Conservation (phyloP, 2,329 filamentous ascomycete genomes). For the Cordyceps cateniannulata region DNA sequence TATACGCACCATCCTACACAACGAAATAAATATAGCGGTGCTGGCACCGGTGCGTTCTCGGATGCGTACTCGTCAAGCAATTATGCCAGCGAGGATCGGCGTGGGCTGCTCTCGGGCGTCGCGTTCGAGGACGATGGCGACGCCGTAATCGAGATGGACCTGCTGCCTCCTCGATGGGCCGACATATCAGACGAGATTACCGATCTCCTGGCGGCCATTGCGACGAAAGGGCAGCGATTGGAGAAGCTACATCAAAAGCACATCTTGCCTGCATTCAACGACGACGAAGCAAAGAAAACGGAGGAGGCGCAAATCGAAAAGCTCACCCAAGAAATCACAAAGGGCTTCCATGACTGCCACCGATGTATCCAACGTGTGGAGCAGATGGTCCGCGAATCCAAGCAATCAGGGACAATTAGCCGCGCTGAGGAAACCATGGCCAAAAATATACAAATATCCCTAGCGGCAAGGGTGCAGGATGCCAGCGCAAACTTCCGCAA, state of each 20-base stretch:
- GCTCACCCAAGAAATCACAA: conserved; percentile 85
- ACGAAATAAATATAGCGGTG: conserved; percentile 62
- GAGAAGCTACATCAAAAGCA: conserved; percentile 97
- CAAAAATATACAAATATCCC: conserved; percentile 86
- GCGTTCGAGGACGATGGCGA: conserved; percentile 83
- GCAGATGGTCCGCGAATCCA: conserved; percentile 75
- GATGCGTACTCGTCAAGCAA: conserved; percentile 49
- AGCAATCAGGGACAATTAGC: conserved; percentile 64
- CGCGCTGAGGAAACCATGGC: conserved; percentile 92
- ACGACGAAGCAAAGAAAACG: conserved; percentile 78
- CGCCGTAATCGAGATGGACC: conserved; percentile 96
- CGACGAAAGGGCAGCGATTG: conserved; percentile 73
- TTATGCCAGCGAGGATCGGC: conserved; percentile 46
- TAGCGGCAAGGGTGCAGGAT: conserved; percentile 84
- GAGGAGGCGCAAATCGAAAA: conserved; percentile 89
- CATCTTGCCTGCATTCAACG: conserved; percentile 91
- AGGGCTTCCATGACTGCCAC: conserved; percentile 84
- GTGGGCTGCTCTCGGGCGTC: conserved; percentile 76
- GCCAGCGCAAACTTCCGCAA: conserved; percentile 89
- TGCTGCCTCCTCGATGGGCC: conserved; percentile 90
- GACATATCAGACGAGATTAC: conserved; percentile 92
- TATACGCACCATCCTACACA: conserved; percentile 92
- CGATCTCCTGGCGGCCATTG: conserved; percentile 72
- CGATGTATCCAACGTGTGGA: conserved; percentile 83
- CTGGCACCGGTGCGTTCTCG: conserved; percentile 50